Base-by-base conservation (phyloP, 148 eudicot genomes). In the Rheum nobile region DNA sequence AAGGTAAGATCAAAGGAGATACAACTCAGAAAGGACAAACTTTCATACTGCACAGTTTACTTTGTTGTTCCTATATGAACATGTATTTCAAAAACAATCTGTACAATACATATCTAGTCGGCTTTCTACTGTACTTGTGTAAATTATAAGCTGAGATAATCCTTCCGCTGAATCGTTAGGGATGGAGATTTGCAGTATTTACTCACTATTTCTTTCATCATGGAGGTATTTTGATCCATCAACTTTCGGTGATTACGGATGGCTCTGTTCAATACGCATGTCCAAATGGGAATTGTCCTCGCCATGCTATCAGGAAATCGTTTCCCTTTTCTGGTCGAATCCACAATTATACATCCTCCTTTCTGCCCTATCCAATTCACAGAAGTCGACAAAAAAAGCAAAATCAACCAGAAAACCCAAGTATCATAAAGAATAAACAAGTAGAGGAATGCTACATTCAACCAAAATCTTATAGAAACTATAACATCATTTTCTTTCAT, bases 221-320 rank as follows among this genome's bases (percentile, higher is more conserved):
- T 59, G 38, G 9, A 34, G 47, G 50, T 77, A 78, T 74, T 67
- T 29, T 72, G 77, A 54, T 65, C 50, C 47, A 77, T 73, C 81
- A 44, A 81, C 39, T 73, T 79, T 68, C 81, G 71, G 63, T 82
- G 79, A 50, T 81, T 87, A 16, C 71, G 46, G 67, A 95, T 88
- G 28, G 96, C 90, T 9, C 96, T 90, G 76, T 95, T 95, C 61
- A 95, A 76, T 50, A 95, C 92, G 82, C 98, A 95, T 2, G 93
- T 83, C 98, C 98, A 95, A 74, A 91, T 90, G 26, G 98, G 98
- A 74, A 95, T 90, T 11, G 97, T 95, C 88, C 87, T 95, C 10
- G 97, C 88, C 98, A 95, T 95, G 81, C 98, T 95, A 78, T 95
- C 98, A 13, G 98, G 98, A 84, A 94, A 95, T 47, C 97, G 84